A percentile compares a stretch with the other conserved stretches of the same genome.
These are phyloP conservation scores for Lodderomyces beijingensis DNA, from an alignment of 1,139 yeast species.

Conservation along the genomic window DNA sequence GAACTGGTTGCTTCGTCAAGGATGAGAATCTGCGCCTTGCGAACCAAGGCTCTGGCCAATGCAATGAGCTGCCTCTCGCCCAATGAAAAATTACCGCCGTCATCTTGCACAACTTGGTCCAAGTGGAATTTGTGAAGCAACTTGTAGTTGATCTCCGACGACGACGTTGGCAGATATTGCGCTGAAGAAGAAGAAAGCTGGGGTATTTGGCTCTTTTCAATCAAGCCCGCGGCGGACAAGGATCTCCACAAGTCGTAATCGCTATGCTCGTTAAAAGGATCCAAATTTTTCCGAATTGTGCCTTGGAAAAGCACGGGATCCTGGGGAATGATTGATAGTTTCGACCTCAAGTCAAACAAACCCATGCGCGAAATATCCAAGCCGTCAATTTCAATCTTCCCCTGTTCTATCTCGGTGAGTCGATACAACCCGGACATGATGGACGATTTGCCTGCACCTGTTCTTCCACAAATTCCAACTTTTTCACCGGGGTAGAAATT, in stretches of 20 bases:
- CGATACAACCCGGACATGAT: conserved; percentile 91
- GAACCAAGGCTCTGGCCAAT: conserved; percentile 38
- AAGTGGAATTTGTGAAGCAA: conserved; percentile 30
- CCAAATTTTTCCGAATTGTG: conserved; percentile 59
- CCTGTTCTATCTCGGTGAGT: conserved; percentile 81
- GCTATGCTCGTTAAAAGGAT: conserved; percentile 52
- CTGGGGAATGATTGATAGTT: conserved; percentile 71
- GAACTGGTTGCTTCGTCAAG: conserved; percentile 43
- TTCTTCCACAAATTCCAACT: conserved; percentile 94
- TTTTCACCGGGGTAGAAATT: conserved; percentile 73
- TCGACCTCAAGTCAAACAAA: conserved; percentile 52
- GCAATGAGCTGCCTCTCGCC: conserved; percentile 42
- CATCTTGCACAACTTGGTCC: conserved; percentile 36
- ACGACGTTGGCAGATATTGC: neutral
- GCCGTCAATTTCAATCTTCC: conserved; percentile 77
- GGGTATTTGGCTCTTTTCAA: conserved; percentile 22
- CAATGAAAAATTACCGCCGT: conserved; percentile 36
- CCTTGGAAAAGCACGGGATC: conserved; percentile 73
- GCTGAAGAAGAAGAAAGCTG: conserved; percentile 1
- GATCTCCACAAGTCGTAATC: conserved; percentile 55
- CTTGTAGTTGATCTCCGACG: conserved; percentile 2
- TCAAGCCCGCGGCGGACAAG: conserved; percentile 58
- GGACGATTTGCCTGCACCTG: conserved; percentile 91
- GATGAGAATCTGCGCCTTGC: conserved; percentile 34
- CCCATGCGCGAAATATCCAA: conserved; percentile 63